A percentile compares a stretch with the other conserved stretches of the same genome.
Conservation (phyloP, 106 monocot species). For the Dioscorea dumetorum region DNA sequence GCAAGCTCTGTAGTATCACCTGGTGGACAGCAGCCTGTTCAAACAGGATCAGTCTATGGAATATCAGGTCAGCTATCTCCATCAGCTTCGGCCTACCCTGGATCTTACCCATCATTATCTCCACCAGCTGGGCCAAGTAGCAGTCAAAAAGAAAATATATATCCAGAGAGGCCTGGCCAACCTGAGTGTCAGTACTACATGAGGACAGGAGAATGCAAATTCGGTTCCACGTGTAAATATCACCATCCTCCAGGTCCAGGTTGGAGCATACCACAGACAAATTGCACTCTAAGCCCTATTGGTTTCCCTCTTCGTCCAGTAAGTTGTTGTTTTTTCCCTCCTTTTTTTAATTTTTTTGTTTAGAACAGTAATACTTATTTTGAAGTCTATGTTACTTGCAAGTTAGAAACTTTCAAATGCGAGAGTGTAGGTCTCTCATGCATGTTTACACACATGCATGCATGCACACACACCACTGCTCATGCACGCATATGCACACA, state of each 20-base stretch:
- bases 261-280: constrained; percentile 51
- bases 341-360: not conserved
- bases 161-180: constrained; percentile 83
- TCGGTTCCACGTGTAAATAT: constrained; percentile 77
- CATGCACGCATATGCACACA: too few species aligned
- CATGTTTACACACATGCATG: too few species aligned
- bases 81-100: constrained; percentile 49
- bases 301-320: constrained; percentile 96
- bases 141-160: constrained; percentile 39
- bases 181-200: constrained; percentile 81
- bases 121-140: constrained; percentile 37
- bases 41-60: constrained; percentile 46
- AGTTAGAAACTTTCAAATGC: not conserved
- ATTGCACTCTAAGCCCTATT: constrained; percentile 68
- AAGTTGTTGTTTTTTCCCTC: constrained; percentile 5
- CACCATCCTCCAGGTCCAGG: constrained; percentile 77
- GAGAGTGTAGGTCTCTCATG: too few species aligned
- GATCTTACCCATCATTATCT: constrained; percentile 28
- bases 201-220: constrained; percentile 94
- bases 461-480: too few species aligned
- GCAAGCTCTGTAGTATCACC: constrained; percentile 32
- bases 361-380: not conserved
- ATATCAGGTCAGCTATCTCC: constrained; percentile 51
- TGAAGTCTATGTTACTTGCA: not conserved
- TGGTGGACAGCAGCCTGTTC: constrained; percentile 42